Evolutionary conservation across 768 basidiomycete genomes (phyloP).

Genomic region (Saitozyma sp.): DNA sequence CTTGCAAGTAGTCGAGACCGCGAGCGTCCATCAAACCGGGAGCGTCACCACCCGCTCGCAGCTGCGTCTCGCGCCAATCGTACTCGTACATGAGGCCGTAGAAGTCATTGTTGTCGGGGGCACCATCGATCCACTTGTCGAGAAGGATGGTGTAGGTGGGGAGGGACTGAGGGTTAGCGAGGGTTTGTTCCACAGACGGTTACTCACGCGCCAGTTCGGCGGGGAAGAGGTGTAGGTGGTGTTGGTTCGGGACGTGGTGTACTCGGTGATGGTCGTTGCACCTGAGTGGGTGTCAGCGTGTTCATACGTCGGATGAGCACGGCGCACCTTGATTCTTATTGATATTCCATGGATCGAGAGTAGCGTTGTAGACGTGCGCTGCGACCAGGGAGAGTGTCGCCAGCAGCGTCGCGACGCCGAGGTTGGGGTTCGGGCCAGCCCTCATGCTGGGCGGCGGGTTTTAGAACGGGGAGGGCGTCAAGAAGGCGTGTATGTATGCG

Average conservation of each 20-base stretch:
- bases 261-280: constrained; percentile 60
- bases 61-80: constrained; percentile 84
- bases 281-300: constrained; percentile 13
- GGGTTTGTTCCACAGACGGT: background rate
- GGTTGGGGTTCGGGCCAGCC: constrained; percentile 1
- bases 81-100: constrained; percentile 76
- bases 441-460: constrained; percentile 7
- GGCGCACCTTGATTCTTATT: constrained; percentile 49
- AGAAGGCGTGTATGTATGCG: too few species aligned
- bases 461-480: background rate
- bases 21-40: constrained; percentile 67
- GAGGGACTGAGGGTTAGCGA: constrained; percentile 28
- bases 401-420: constrained; percentile 1
- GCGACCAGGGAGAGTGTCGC: constrained; percentile 6
- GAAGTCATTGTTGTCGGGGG: constrained; percentile 87
- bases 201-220: constrained; percentile 69
- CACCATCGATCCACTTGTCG: constrained; percentile 93
- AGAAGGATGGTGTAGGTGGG: constrained; percentile 58
- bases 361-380: constrained; percentile 43
- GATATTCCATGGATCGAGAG: constrained; percentile 51
- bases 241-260: constrained; percentile 63
- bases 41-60: constrained; percentile 86
- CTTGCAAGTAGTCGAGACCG: constrained; percentile 77
- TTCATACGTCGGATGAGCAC: background rate
- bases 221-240: constrained; percentile 76